phyloP scores from a whole-genome alignment of 2,329 filamentous ascomycete species.

The Clarireedia monteithiana region DNA sequence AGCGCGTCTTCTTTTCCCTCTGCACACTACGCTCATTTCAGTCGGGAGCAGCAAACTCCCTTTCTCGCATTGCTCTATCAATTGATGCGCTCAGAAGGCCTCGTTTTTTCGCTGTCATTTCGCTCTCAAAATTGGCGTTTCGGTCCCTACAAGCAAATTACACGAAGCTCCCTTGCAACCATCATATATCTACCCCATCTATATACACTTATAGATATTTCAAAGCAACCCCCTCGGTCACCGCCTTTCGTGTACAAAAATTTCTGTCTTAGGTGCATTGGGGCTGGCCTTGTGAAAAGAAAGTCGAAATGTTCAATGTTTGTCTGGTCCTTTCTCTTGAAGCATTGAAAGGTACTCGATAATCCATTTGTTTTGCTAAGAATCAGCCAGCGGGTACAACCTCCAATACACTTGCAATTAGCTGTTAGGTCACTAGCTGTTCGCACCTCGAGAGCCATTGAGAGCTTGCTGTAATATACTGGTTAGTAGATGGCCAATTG shows the following conservation, averaged over 20 bases:
- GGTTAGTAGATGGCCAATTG: conserved; percentile 26
- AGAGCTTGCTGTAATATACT: conserved; percentile 26
- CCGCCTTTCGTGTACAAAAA: conserved; percentile 16
- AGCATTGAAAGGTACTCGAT: conserved; percentile 28
- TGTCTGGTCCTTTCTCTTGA: conserved; percentile 27
- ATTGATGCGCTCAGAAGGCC: background rate
- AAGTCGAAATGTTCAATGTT: conserved; percentile 30
- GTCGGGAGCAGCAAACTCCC: conserved; percentile 5
- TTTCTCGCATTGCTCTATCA: background rate
- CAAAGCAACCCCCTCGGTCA: conserved; percentile 10
- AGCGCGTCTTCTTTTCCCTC: background rate
- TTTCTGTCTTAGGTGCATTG: conserved; percentile 21
- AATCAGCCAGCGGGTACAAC: conserved; percentile 5
- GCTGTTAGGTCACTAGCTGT: conserved; percentile 17
- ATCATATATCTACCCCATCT: background rate
- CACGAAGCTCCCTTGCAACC: conserved; percentile 5
- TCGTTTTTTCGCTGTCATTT: background rate
- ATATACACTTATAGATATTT: background rate
- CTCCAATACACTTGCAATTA: conserved; percentile 19
- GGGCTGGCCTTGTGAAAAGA: conserved; percentile 17
- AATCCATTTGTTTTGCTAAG: conserved; percentile 1
- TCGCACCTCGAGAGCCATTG: conserved; percentile 13
- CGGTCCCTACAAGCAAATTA: background rate
- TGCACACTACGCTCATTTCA: conserved; percentile 8
- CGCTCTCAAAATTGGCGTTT: conserved; percentile 7